These are phyloP conservation scores for Cercospora sojina DNA, from an alignment of 2,329 filamentous ascomycete genomes.

Conservation along the genomic window DNA sequence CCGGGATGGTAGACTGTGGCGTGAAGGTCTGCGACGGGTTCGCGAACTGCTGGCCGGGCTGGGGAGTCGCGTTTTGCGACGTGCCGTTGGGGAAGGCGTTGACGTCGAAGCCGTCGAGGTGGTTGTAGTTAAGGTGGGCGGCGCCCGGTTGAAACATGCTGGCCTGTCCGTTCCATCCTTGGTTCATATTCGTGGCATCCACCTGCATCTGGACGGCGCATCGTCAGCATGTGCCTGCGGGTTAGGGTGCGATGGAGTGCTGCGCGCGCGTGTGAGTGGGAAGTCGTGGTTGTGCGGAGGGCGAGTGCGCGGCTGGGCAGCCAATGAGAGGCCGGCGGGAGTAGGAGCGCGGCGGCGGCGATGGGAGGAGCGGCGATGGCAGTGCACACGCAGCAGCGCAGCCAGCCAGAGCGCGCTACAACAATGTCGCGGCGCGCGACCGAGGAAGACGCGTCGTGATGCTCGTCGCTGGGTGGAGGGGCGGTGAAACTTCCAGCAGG, in stretches of 20 bases:
- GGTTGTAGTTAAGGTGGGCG: slow-evolving; percentile 25
- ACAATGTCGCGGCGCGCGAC: not conserved
- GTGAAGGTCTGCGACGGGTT: slow-evolving; percentile 79
- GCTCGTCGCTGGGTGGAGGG: not conserved
- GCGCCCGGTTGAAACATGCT: slow-evolving; percentile 21
- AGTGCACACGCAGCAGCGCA: not conserved
- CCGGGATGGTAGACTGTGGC: slow-evolving; percentile 81
- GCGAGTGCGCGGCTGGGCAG: not conserved
- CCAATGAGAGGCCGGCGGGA: not conserved
- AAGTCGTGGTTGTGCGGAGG: not conserved
- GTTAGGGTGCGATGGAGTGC: not conserved
- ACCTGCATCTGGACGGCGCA: slow-evolving; percentile 9
- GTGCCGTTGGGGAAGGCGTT: slow-evolving; percentile 65
- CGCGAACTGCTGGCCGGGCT: slow-evolving; percentile 40
- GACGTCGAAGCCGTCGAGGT: slow-evolving; percentile 45
- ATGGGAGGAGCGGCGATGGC: not conserved
- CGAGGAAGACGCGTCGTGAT: not conserved
- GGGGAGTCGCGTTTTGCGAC: slow-evolving; percentile 70
- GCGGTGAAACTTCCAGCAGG: slow-evolving; percentile 1
- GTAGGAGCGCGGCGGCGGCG: not conserved
- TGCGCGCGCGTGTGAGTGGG: not conserved
- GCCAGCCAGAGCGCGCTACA: not conserved
- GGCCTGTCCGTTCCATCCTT: slow-evolving; percentile 29
- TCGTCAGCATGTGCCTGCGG: slow-evolving; percentile 7
- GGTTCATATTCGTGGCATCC: slow-evolving; percentile 16